Evolutionary conservation across 192 early-diverging fungal species (phyloP).

Genomic region (Lunasporangiospora selenospora): DNA sequence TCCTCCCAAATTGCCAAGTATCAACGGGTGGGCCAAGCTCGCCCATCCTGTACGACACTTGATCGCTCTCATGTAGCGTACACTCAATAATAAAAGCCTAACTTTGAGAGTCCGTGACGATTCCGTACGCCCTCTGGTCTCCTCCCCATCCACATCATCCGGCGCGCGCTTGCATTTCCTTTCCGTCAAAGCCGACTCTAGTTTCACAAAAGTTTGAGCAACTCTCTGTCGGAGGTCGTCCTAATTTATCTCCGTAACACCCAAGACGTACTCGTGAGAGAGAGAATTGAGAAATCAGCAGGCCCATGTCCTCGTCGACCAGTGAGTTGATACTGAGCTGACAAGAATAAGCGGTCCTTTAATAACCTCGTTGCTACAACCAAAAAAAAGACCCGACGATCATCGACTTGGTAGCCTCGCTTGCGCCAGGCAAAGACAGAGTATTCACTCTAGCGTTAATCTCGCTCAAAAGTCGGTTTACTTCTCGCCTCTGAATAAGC

Average conservation of each 20-base stretch:
- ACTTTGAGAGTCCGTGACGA: slow-evolving; percentile 15
- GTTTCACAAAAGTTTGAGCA: slow-evolving; percentile 17
- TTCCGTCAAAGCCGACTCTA: slow-evolving; percentile 15
- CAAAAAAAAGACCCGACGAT: slow-evolving; percentile 13
- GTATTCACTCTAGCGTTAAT: not conserved
- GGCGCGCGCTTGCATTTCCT: slow-evolving; percentile 13
- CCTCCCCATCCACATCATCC: slow-evolving; percentile 4
- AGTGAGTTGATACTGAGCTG: slow-evolving; percentile 5
- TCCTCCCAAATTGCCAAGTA: slow-evolving; percentile 3
- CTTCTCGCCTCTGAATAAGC: not conserved
- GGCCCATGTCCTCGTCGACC: slow-evolving; percentile 14
- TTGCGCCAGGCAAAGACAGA: not conserved
- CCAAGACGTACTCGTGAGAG: too few relatives aligned
- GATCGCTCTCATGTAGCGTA: not conserved
- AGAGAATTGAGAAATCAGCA: slow-evolving; percentile 13
- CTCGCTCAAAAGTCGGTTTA: slow-evolving; percentile 2
- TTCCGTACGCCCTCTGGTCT: slow-evolving; percentile 11
- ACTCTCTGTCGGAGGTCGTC: slow-evolving; percentile 12
- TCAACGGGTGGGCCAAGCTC: not conserved
- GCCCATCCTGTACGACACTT: slow-evolving; percentile 11
- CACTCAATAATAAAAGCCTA: slow-evolving; percentile 5
- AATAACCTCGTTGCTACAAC: slow-evolving; percentile 10
- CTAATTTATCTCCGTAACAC: slow-evolving; percentile 29
- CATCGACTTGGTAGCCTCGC: slow-evolving; percentile 18
- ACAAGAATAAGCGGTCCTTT: slow-evolving; percentile 8